These are phyloP conservation scores for Botrytis elliptica DNA, from an alignment of 2,329 filamentous ascomycete genomes.

Conservation along the genomic window DNA sequence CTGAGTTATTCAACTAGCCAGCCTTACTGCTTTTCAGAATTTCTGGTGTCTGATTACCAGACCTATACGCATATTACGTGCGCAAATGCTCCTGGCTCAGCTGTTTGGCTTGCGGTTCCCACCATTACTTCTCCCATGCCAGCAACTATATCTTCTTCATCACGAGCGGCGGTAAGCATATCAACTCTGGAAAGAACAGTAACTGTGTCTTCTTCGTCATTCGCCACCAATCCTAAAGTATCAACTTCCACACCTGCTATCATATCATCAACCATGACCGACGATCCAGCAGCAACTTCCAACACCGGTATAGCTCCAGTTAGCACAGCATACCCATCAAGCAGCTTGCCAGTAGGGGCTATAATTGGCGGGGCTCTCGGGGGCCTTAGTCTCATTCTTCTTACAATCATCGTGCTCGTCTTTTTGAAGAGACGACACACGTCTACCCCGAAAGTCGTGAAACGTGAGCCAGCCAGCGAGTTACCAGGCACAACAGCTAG, in stretches of 20 bases:
- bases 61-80: background rate
- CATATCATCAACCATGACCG: background rate
- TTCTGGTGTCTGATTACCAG: background rate
- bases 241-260: background rate
- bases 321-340: background rate
- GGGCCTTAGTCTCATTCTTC: background rate
- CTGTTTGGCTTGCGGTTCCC: background rate
- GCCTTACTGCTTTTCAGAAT: background rate
- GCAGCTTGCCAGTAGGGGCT: too few relatives aligned
- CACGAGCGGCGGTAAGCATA: background rate
- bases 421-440: background rate
- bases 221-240: background rate
- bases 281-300: background rate
- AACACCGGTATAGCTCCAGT: background rate
- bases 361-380: background rate
- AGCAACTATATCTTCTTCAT: background rate
- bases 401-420: background rate
- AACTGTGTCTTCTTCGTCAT: background rate
- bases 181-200: background rate
- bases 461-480: background rate
- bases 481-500: background rate
- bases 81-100: background rate
- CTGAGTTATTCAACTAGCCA: background rate
- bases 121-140: background rate
- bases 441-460: background rate